phyloP scores from a whole-genome alignment of 192 early-diverging fungal species.

The Mortierella alpina region DNA sequence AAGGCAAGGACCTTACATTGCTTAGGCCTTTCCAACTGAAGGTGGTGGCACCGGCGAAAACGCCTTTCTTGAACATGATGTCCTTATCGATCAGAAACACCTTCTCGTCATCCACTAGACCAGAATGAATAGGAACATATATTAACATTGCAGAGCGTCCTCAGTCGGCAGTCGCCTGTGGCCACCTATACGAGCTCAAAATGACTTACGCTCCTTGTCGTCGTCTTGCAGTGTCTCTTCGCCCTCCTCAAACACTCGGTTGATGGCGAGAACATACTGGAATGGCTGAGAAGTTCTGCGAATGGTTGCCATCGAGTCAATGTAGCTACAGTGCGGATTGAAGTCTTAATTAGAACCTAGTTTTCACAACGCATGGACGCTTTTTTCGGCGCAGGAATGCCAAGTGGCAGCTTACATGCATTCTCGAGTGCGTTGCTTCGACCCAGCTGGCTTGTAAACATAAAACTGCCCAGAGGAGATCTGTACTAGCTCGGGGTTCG shows the following conservation, averaged over 20 bases:
- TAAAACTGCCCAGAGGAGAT: constrained; percentile 74
- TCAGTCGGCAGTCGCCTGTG: not conserved
- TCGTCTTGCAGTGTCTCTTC: constrained; percentile 72
- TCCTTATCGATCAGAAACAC: constrained; percentile 75
- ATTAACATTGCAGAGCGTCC: not conserved
- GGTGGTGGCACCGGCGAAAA: constrained; percentile 38
- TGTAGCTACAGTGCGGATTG: constrained; percentile 57
- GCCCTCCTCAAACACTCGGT: constrained; percentile 80
- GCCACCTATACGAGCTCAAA: not conserved
- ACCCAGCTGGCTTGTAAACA: constrained; percentile 60
- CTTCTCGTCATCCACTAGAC: constrained; percentile 70
- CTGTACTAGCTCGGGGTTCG: constrained; percentile 66
- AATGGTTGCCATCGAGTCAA: constrained; percentile 74
- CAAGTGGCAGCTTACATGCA: constrained; percentile 55
- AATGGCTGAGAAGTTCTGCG: constrained; percentile 69
- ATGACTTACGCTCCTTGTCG: constrained; percentile 51
- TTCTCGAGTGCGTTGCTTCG: constrained; percentile 55
- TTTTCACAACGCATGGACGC: not conserved
- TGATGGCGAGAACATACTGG: constrained; percentile 84
- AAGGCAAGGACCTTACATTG: not conserved
- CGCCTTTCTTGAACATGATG: constrained; percentile 59
- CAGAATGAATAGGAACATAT: not conserved
- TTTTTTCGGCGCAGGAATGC: not conserved
- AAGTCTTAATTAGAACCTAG: no score
- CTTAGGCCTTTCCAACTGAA: constrained; percentile 68